Conservation (phyloP, 225 moss, liverwort and hornwort genomes). For the Marchantia polymorpha region DNA sequence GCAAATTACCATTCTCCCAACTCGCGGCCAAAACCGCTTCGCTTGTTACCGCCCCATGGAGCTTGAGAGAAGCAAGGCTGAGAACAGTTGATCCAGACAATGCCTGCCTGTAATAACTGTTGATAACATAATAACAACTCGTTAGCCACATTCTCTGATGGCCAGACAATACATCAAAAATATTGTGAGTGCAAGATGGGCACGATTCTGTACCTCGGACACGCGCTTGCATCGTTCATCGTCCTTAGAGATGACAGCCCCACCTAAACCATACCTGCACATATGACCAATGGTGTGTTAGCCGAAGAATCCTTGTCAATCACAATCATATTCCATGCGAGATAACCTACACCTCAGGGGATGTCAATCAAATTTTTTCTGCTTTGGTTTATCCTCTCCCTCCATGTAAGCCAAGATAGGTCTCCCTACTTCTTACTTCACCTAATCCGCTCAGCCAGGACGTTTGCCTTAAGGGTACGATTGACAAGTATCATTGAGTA, state of each 20-base stretch:
- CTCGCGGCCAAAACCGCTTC: conserved; percentile 94
- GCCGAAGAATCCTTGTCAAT: not conserved
- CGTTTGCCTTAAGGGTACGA: no score
- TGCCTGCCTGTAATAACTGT: conserved; percentile 83
- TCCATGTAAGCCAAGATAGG: no score
- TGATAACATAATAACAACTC: not conserved
- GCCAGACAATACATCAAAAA: not conserved
- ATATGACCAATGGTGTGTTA: conserved; percentile 2
- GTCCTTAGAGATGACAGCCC: conserved; percentile 96
- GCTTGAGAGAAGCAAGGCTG: conserved; percentile 99
- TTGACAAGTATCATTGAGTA: not conserved
- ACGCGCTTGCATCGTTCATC: conserved; percentile 88
- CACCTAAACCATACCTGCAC: conserved; percentile 84
- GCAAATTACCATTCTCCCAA: conserved; percentile 84
- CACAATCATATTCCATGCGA: not conserved
- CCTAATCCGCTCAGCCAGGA: not conserved
- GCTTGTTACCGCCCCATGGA: conserved; percentile 98
- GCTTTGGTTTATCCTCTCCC: no score
- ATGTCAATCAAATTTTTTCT: no score
- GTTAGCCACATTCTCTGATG: not conserved
- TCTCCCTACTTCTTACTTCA: no score
- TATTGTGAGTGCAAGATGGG: not conserved
- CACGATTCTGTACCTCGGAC: conserved; percentile 55
- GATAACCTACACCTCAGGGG: no score
- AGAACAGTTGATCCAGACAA: conserved; percentile 98